These are phyloP conservation scores for Cucurbita moschata DNA, from an alignment of 306 rosid species.

Conservation along the genomic window DNA sequence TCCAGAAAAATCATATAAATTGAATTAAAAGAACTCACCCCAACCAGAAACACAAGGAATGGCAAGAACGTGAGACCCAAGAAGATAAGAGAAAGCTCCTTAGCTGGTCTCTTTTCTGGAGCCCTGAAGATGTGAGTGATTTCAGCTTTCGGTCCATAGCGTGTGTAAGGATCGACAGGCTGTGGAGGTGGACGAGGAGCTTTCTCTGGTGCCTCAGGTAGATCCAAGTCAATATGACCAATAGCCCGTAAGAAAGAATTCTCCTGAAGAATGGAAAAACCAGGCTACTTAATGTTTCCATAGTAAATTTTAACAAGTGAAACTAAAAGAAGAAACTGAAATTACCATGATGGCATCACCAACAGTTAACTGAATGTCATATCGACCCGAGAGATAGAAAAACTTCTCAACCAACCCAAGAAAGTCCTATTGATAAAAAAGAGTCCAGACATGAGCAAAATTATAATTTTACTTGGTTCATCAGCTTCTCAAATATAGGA, in stretches of 20 bases:
- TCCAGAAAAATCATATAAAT: too few relatives aligned
- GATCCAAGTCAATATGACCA: conserved; percentile 77
- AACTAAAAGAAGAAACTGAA: conserved; percentile 4
- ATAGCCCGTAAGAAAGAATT: conserved; percentile 66
- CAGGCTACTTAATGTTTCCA: conserved; percentile 7
- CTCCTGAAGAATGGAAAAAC: conserved; percentile 46
- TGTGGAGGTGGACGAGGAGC: conserved; percentile 66
- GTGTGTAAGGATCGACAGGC: conserved; percentile 55
- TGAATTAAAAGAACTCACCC: conserved; percentile 43
- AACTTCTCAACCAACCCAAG: conserved; percentile 88
- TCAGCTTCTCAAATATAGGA: background rate
- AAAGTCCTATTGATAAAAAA: conserved; percentile 49
- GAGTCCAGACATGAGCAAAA: conserved; percentile 17
- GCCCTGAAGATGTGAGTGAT: conserved; percentile 71
- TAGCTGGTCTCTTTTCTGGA: conserved; percentile 86
- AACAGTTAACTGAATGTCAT: conserved; percentile 74
- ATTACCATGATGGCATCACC: conserved; percentile 95
- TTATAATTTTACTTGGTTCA: background rate
- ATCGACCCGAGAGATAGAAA: conserved; percentile 78
- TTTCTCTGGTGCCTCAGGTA: conserved; percentile 93
- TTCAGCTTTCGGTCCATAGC: conserved; percentile 80
- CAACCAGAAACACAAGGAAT: conserved; percentile 61
- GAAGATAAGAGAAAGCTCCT: conserved; percentile 69
- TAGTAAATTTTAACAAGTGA: background rate
- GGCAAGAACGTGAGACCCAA: conserved; percentile 70